Conservation (phyloP, 495 filamentous ascomycete genomes). For the Penicillium ochrochloron region DNA sequence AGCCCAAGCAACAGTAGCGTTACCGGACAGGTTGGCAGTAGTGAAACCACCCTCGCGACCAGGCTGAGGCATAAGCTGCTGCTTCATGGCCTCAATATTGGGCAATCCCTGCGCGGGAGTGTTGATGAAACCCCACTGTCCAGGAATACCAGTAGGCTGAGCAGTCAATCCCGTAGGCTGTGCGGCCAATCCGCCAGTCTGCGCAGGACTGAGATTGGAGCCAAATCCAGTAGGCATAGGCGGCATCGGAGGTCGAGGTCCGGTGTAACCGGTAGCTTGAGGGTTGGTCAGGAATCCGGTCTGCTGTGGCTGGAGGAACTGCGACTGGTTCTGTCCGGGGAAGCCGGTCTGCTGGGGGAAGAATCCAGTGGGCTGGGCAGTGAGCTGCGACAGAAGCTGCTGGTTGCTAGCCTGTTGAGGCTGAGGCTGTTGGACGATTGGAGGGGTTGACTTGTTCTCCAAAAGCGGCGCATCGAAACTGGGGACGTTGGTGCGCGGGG, state of each 20-base stretch:
- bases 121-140: slow-evolving; percentile 98
- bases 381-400: slow-evolving; percentile 76
- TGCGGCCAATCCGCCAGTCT: slow-evolving; percentile 57
- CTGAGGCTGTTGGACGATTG: slow-evolving; percentile 84
- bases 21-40: slow-evolving; percentile 86
- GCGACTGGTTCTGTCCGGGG: slow-evolving; percentile 45
- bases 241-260: slow-evolving; percentile 87
- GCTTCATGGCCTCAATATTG: slow-evolving; percentile 90
- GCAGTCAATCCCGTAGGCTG: slow-evolving; percentile 68
- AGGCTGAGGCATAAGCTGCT: slow-evolving; percentile 97
- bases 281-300: slow-evolving; percentile 58
- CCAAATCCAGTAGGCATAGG: slow-evolving; percentile 90
- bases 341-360: slow-evolving; percentile 60
- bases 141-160: slow-evolving; percentile 94
- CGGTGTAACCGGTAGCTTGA: slow-evolving; percentile 67
- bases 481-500: slow-evolving; percentile 69
- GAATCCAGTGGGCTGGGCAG: slow-evolving; percentile 68
- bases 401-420: slow-evolving; percentile 77
- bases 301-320: slow-evolving; percentile 50
- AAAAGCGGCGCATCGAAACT: slow-evolving; percentile 71
- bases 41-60: slow-evolving; percentile 92
- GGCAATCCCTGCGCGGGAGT: slow-evolving; percentile 87
- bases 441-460: slow-evolving; percentile 66
- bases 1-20: slow-evolving; percentile 96
- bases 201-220: slow-evolving; percentile 66